These are phyloP conservation scores for Nymphaea thermarum DNA, from an alignment of 164 flowering plant species.

Conservation along the genomic window DNA sequence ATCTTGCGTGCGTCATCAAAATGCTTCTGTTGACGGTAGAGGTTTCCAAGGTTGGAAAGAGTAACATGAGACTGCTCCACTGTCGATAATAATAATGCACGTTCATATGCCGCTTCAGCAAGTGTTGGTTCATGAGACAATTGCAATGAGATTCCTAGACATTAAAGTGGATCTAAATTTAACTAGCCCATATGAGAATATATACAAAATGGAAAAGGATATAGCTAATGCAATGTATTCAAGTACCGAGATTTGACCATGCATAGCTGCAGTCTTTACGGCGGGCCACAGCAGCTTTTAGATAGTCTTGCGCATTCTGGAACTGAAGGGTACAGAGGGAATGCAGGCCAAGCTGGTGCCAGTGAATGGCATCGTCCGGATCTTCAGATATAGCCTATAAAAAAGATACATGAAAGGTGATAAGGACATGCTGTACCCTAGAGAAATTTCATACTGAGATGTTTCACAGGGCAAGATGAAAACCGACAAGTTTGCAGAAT, in stretches of 20 bases:
- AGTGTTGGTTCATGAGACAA: constrained; percentile 51
- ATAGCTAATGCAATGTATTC: background rate
- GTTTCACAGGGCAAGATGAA: no score
- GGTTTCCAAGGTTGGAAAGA: constrained; percentile 78
- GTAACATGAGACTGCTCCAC: constrained; percentile 56
- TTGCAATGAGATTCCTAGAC: constrained; percentile 67
- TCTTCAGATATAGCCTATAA: constrained; percentile 78
- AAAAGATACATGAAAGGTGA: constrained; percentile 1
- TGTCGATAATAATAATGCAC: constrained; percentile 49
- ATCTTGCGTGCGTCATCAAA: constrained; percentile 66
- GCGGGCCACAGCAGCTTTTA: constrained; percentile 70
- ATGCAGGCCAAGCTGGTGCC: constrained; percentile 96
- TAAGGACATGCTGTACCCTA: background rate
- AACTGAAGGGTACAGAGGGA: constrained; percentile 64
- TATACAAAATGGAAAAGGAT: background rate
- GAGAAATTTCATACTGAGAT: no score
- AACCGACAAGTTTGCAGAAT: no score
- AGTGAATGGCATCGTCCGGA: constrained; percentile 69
- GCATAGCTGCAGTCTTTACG: constrained; percentile 50
- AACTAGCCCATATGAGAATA: background rate
- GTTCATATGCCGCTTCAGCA: constrained; percentile 70
- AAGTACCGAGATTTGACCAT: constrained; percentile 87
- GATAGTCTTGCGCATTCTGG: constrained; percentile 67
- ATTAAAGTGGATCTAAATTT: background rate
- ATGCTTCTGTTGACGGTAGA: constrained; percentile 55